A percentile compares a stretch with the other conserved stretches of the same genome.
Conservation (phyloP, 768 basidiomycete genomes). For the Lactarius tabidus region DNA sequence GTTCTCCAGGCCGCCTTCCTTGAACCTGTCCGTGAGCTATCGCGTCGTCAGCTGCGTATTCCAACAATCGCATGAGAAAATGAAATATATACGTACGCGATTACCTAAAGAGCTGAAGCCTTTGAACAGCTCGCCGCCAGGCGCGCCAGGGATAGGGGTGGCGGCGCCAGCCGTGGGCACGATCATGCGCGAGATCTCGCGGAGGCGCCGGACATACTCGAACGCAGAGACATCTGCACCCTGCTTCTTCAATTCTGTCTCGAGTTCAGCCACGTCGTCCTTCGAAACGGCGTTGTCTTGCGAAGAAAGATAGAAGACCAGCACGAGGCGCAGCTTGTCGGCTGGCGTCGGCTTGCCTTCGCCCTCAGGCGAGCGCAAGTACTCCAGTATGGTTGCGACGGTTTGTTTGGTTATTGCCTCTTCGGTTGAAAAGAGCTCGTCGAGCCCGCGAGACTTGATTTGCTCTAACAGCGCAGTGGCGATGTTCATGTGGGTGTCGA, state of each 20-base stretch:
- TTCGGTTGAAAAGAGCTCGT: conserved; percentile 96
- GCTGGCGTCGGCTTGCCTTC: conserved; percentile 62
- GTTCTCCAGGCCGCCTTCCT: conserved; percentile 96
- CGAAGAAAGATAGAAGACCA: conserved; percentile 92
- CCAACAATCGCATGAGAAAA: too few species aligned
- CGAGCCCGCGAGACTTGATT: conserved; percentile 91
- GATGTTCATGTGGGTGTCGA: conserved; percentile 99
- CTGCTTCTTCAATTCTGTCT: conserved; percentile 76
- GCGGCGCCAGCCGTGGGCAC: conserved; percentile 59
- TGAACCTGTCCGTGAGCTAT: conserved; percentile 86
- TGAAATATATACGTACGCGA: conserved; percentile 52
- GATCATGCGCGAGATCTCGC: conserved; percentile 93
- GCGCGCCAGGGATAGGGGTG: conserved; percentile 57
- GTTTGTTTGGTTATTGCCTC: conserved; percentile 88
- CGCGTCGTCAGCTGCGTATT: neutral
- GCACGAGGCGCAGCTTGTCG: conserved; percentile 90
- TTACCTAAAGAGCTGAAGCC: conserved; percentile 92
- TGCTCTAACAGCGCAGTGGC: conserved; percentile 92
- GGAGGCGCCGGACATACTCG: conserved; percentile 86
- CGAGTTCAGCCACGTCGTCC: conserved; percentile 85
- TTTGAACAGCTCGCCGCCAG: conserved; percentile 73
- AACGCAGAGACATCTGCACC: conserved; percentile 82
- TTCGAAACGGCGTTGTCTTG: conserved; percentile 77
- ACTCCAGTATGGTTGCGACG: conserved; percentile 76
- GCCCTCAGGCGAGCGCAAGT: conserved; percentile 68